Base-by-base conservation (phyloP, 179 eudicot genomes). In the Spinacia oleracea region DNA sequence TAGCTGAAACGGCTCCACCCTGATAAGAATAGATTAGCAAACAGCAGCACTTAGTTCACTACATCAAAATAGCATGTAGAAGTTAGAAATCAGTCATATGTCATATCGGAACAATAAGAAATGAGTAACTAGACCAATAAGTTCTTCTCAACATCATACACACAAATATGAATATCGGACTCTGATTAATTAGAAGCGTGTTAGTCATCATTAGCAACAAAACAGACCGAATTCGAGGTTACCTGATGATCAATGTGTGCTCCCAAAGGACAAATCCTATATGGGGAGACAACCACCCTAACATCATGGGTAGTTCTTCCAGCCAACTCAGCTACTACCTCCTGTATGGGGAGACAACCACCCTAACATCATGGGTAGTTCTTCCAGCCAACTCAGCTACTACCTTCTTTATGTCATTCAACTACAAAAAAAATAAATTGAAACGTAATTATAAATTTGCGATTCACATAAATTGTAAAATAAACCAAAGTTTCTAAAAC, bases 161-260 rank as follows among this genome's bases (percentile, higher is more conserved):
- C 6, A 21, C 55, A n/a, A 76, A 29, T 7, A 4, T 68, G 15
- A 5, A n/a, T 45, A 21, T 16, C 25, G 9, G 23, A 63, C 35
- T 65, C 27, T 67, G n/a, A 50, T 40, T 45, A 20, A 27, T 12
- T 8, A 62, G 65, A 48, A 27, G 48, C 31, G 71, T n/a, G 9
- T n/a, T 66, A 77, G 27, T 21, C 25, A 50, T 58, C 50, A 60
- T 51, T 12, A 27, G 20, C 25, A 7, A 25, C 2, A 27, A 72
- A 65, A 71, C 67, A 4, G 29, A 73, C 59, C 46, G 75, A 35
- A 8, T 23, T n/a, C 62, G 34, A 78, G 73, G 79, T 58, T 31
- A 92, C 99, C 97, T 96, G 99, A 88, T 96, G 99, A 83, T 96
- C 99, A 84, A 96, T 90, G 81, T 96, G 99, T 76, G 99, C 99